Evolutionary conservation across 306 rosid species (phyloP), one percentile per base, ranked within the genome.

Genomic region (Alnus glutinosa): DNA sequence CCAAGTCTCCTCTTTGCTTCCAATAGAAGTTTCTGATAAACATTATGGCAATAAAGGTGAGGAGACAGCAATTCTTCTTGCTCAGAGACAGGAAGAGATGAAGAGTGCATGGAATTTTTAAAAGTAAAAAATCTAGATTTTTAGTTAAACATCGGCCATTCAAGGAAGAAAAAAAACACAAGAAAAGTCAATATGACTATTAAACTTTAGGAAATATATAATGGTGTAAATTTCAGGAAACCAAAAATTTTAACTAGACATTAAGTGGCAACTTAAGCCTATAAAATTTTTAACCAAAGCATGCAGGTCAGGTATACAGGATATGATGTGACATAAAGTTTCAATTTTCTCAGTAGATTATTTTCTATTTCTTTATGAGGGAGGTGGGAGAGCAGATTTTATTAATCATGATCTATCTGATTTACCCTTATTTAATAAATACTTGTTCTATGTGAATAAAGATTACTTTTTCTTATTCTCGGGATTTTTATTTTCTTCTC

Each of bases 1-100:
- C 98, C 98, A 73, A 95, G 98, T 80, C 88, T 91, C 82, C 86
- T 84, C 89, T 89, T 95, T 75, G 98, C 98, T 80, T 91, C 96
- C 78, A 86, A 85, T 77, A 95, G 89, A 80, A 95, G 93, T 82
- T 90, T 91, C 98, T 95, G 87, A 75, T 76, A 62, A 76, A 80
- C 73, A 83, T 72, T 37, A 77, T 18, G 80, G 80, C 78, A 81
- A 81, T 55, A 85, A 47, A 73, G 75, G 78, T 67, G 70, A 88
- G 83, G 61, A 73, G 84, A 63, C 55, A 47, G 54, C 62, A 75
- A 74, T 58, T 75, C 68, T 57, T 54, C 47, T 36, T 70, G 68
- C 28, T 50, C 12, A 19, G 67, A 69, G 57, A 79, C 64, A 70
- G 64, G 7, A 77, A 74, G 50, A 16, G 51, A 52, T 59, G 55